These are phyloP conservation scores for Uncinocarpus reesii DNA, from an alignment of 2,329 filamentous ascomycete species.

Conservation along the genomic window DNA sequence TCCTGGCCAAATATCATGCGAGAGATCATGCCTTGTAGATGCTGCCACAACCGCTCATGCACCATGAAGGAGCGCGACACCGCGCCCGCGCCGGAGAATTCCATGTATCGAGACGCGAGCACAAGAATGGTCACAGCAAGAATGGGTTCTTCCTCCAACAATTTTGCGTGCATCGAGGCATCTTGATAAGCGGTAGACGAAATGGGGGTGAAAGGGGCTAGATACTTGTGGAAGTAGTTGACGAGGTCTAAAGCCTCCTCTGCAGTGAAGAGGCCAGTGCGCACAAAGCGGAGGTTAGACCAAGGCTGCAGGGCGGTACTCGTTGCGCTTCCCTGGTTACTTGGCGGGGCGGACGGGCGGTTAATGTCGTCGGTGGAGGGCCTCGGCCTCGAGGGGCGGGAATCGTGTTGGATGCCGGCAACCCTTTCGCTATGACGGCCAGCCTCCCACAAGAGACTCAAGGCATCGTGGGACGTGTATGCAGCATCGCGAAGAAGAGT, in stretches of 20 bases:
- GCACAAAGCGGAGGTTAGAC: constrained; percentile 75
- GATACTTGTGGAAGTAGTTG: constrained; percentile 77
- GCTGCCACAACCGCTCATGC: constrained; percentile 81
- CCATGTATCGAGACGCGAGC: constrained; percentile 73
- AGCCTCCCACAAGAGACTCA: constrained; percentile 18
- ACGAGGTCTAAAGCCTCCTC: constrained; percentile 79
- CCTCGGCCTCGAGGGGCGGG: neutral
- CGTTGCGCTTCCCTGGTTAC: constrained; percentile 9
- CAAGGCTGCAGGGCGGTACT: constrained; percentile 61
- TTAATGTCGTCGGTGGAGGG: neutral
- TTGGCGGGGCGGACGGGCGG: constrained; percentile 13
- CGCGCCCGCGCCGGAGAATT: constrained; percentile 61
- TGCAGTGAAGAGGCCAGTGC: constrained; percentile 81
- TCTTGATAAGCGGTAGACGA: constrained; percentile 74
- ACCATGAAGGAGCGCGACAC: constrained; percentile 71
- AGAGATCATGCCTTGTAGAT: constrained; percentile 80
- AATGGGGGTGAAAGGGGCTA: constrained; percentile 79
- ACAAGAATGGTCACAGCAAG: constrained; percentile 75
- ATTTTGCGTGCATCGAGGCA: constrained; percentile 59
- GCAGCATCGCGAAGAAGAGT: constrained; percentile 18
- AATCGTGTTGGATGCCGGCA: constrained; percentile 1
- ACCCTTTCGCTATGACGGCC: constrained; percentile 19
- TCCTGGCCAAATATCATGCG: constrained; percentile 87
- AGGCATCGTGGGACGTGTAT: constrained; percentile 19
- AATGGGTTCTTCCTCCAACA: constrained; percentile 80